Conservation (phyloP, 306 rosid species). For the Begonia fuchsioides region DNA sequence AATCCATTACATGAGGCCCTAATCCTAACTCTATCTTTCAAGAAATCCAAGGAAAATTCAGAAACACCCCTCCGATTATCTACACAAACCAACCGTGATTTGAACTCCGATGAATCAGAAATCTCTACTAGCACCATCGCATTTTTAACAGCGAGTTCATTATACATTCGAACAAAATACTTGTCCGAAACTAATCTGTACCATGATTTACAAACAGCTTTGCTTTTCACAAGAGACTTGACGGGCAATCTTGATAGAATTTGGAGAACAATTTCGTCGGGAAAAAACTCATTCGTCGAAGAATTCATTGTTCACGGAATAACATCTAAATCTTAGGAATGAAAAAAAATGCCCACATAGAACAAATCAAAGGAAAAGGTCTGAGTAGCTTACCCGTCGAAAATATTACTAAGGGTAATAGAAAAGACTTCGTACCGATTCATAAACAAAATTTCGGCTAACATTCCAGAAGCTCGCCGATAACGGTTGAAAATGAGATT, state of each 20-base stretch:
- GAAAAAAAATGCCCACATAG: constrained; percentile 5
- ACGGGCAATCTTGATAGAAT: constrained; percentile 67
- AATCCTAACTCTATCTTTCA: constrained; percentile 63
- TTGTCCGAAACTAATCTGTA: constrained; percentile 38
- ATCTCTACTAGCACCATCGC: constrained; percentile 58
- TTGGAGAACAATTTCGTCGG: constrained; percentile 69
- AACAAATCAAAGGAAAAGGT: background rate
- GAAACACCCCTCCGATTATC: constrained; percentile 59
- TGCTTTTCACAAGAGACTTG: constrained; percentile 46
- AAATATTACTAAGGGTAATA: background rate
- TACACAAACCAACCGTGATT: constrained; percentile 58
- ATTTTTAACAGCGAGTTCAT: constrained; percentile 42
- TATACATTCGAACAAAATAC: constrained; percentile 41
- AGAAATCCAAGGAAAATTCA: constrained; percentile 45
- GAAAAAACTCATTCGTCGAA: constrained; percentile 36
- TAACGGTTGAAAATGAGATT: no score
- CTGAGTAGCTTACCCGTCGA: background rate
- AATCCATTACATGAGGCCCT: constrained; percentile 78
- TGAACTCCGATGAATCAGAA: constrained; percentile 41
- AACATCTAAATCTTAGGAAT: no score
- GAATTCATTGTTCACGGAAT: constrained; percentile 26
- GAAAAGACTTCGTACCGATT: background rate
- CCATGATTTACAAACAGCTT: constrained; percentile 61
- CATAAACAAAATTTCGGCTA: no score
- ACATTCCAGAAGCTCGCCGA: no score